Base-by-base conservation (phyloP, 352 stramenopile genomes). In the Bremia lactucae region DNA sequence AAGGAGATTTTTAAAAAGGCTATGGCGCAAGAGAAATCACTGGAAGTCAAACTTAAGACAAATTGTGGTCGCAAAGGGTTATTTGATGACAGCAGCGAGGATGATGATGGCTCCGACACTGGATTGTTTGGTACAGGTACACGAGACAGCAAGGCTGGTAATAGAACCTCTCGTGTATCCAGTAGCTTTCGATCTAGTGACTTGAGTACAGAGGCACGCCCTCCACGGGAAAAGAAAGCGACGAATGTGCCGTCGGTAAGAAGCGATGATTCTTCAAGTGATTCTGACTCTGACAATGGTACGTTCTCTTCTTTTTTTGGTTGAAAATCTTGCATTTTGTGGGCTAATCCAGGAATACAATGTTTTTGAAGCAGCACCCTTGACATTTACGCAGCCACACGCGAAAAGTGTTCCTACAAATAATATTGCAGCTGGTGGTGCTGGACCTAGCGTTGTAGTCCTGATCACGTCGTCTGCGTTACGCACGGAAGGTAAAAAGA, bases 31-130 rank as follows among this genome's bases (percentile, higher is more conserved):
- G 28, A 42, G 19, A 10, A 29, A 16, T 21, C 44, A 2, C 36
- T 36, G n/a, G 69, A 59, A 19, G 48, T 45, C 15, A 63, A 65
- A 10, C 10, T 46, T 10, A 55, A 52, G 18, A 33, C 39, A 31
- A 65, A 45, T 38, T 39, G 45, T 5, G 68, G 70, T 36, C 67
- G 76, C 2, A 83, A 67, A 35, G 76, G 76, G 4, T 49, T 92
- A 1, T 92, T 92, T 55, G 79, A 92, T 49, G 78, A 87, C 24
- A 92, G 76, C 57, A 79, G 66, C 25, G 62, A 69, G 15, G 65
- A 75, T 4, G 65, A 69, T 2, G 55, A 64, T 21, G 65, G 73
- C 35, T 72, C 57, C 0, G 66, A 81, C 19, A 52, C 39, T 18
- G 74, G 65, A 0, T 37, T 87, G 9, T 84, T 87, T 28, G 67